These are phyloP conservation scores for Monosporascus sp. DNA, from an alignment of 2,329 filamentous ascomycete species.

Conservation along the genomic window DNA sequence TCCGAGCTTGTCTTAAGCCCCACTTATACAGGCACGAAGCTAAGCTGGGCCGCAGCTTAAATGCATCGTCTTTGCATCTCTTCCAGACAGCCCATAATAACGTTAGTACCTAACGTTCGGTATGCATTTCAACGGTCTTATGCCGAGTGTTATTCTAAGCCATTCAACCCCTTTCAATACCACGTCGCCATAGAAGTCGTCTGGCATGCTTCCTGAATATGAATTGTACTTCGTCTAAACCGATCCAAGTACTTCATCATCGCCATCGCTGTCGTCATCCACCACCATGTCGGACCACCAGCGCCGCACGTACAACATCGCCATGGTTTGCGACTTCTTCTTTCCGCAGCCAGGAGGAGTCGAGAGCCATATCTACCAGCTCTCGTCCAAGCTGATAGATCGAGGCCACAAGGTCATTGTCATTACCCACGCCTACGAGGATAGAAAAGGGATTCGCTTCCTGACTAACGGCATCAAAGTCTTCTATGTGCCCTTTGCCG, in stretches of 20 bases:
- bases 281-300: not conserved
- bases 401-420: slow-evolving; percentile 97
- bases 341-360: slow-evolving; percentile 95
- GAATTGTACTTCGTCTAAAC: slow-evolving; percentile 8
- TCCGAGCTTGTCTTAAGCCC: no score
- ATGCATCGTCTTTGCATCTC: no score
- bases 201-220: slow-evolving; percentile 11
- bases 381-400: slow-evolving; percentile 93
- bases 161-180: not conserved
- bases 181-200: not conserved
- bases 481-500: slow-evolving; percentile 93
- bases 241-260: not conserved
- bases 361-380: slow-evolving; percentile 97
- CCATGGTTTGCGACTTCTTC: slow-evolving; percentile 99
- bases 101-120: not conserved
- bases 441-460: slow-evolving; percentile 86
- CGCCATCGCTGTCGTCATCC: slow-evolving; percentile 1
- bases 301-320: slow-evolving; percentile 60
- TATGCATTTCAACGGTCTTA: no score
- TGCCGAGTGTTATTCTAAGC: not conserved
- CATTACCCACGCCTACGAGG: slow-evolving; percentile 91
- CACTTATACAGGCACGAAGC: no score
- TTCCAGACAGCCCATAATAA: not conserved
- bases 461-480: slow-evolving; percentile 97
- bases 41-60: not conserved